A percentile compares a stretch with the other conserved stretches of the same genome.
phyloP scores from a whole-genome alignment of 257 asterid species.

The Gardenia jasminoides region DNA sequence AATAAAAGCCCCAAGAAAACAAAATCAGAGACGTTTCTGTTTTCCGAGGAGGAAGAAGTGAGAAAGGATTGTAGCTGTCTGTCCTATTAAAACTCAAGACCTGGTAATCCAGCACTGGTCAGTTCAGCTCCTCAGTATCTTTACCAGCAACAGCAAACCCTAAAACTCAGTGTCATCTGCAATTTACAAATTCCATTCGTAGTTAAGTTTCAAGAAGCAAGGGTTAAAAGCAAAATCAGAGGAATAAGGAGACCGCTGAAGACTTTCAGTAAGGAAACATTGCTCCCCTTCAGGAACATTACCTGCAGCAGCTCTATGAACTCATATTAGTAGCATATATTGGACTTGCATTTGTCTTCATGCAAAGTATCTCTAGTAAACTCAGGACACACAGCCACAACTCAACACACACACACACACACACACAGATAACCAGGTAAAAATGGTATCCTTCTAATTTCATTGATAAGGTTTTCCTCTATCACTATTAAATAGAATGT shows the following conservation, averaged over 20 bases:
- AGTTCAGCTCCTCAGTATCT: background rate
- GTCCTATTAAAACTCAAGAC: background rate
- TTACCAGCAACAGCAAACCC: conserved; percentile 1
- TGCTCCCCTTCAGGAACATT: background rate
- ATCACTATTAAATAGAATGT: conserved; percentile 8
- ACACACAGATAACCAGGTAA: background rate
- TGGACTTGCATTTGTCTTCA: background rate
- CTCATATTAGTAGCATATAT: background rate
- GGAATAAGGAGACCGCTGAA: background rate
- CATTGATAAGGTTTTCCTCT: background rate
- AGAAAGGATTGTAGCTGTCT: background rate
- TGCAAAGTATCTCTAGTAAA: background rate
- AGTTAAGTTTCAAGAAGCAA: background rate
- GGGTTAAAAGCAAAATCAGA: background rate
- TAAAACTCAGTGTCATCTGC: background rate
- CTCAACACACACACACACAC: no score
- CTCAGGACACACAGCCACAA: background rate
- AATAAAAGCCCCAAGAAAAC: background rate
- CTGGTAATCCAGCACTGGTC: background rate
- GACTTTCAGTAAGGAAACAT: background rate
- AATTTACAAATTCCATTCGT: background rate
- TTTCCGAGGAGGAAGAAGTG: background rate
- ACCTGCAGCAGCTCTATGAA: background rate
- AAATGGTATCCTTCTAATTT: background rate
- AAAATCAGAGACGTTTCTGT: background rate